Conservation (phyloP, 805 yeast genomes). For the Ascoidea asiatica region DNA sequence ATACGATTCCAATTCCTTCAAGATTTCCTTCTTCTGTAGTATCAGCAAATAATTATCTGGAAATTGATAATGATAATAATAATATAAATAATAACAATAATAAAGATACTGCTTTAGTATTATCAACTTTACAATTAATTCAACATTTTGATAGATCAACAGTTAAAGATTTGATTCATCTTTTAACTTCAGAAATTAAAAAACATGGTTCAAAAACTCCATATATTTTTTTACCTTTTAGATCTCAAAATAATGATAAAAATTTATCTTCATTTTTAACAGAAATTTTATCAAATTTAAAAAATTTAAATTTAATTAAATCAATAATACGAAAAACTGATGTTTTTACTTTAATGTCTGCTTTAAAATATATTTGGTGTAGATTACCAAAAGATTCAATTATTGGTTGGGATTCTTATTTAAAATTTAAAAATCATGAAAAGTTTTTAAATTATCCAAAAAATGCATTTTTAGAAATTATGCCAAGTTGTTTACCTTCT, state of each 20-base stretch:
- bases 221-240: conserved; percentile 59
- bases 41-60: too few relatives aligned
- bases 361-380: conserved; percentile 77
- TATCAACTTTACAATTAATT: conserved; percentile 18
- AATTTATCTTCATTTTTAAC: conserved; percentile 45
- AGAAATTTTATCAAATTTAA: conserved; percentile 28
- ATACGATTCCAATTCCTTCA: not conserved
- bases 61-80: too few relatives aligned
- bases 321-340: conserved; percentile 38
- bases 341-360: conserved; percentile 58
- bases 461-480: conserved; percentile 61
- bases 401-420: conserved; percentile 78
- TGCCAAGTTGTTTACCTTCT: conserved; percentile 74
- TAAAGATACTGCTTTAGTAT: too few relatives aligned
- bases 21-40: not conserved
- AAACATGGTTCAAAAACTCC: conserved; percentile 60
- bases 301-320: conserved; percentile 16
- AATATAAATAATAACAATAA: too few relatives aligned
- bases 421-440: conserved; percentile 54
- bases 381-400: conserved; percentile 68
- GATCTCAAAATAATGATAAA: conserved; percentile 54
- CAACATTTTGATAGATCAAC: conserved; percentile 49
- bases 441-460: conserved; percentile 52
- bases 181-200: conserved; percentile 62
- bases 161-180: conserved; percentile 53